Percentiles rank a stretch among this genome's conserved stretches.
These are phyloP conservation scores for Opeltia flavorubescens DNA, from an alignment of 495 filamentous ascomycete genomes.

Conservation along the genomic window DNA sequence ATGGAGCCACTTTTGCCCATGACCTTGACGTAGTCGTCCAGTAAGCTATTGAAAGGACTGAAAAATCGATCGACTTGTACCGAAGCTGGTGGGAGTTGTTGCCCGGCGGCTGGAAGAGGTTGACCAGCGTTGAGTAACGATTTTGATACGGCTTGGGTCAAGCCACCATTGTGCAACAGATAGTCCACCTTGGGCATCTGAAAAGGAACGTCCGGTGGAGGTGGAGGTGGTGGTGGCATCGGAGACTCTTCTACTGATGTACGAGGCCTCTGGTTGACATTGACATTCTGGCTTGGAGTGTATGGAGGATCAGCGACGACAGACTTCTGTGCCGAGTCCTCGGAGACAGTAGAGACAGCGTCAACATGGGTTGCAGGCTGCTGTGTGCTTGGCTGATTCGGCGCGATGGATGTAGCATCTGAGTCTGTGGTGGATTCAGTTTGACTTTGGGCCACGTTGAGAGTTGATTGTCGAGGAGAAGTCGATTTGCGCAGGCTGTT, in stretches of 20 bases:
- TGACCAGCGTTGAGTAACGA: slow-evolving; percentile 41
- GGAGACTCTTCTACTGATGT: slow-evolving; percentile 22
- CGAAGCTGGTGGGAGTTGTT: slow-evolving; percentile 21
- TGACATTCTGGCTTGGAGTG: slow-evolving; percentile 18
- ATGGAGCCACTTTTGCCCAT: slow-evolving; percentile 72
- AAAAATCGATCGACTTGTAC: slow-evolving; percentile 54
- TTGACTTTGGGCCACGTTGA: slow-evolving; percentile 19
- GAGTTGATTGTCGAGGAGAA: slow-evolving; percentile 10
- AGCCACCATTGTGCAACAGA: slow-evolving; percentile 70
- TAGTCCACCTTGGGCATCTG: slow-evolving; percentile 78
- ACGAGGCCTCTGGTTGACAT: slow-evolving; percentile 7
- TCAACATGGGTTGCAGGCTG: slow-evolving; percentile 18
- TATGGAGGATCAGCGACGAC: slow-evolving; percentile 35
- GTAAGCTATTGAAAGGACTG: slow-evolving; percentile 58
- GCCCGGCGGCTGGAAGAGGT: slow-evolving; percentile 24
- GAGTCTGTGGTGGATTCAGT: slow-evolving; percentile 40
- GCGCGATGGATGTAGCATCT: slow-evolving; percentile 51
- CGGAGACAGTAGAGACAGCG: slow-evolving; percentile 15
- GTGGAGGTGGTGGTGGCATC: slow-evolving; percentile 67
- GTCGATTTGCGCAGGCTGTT: slow-evolving; percentile 7
- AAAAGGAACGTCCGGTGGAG: slow-evolving; percentile 53
- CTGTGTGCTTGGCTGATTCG: slow-evolving; percentile 38
- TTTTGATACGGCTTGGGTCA: slow-evolving; percentile 50
- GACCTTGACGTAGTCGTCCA: slow-evolving; percentile 77
- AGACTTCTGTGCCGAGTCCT: slow-evolving; percentile 45